Evolutionary conservation across 2,329 filamentous ascomycete species (phyloP), one percentile per base, ranked within the genome.

Genomic region (Alternaria sp.): DNA sequence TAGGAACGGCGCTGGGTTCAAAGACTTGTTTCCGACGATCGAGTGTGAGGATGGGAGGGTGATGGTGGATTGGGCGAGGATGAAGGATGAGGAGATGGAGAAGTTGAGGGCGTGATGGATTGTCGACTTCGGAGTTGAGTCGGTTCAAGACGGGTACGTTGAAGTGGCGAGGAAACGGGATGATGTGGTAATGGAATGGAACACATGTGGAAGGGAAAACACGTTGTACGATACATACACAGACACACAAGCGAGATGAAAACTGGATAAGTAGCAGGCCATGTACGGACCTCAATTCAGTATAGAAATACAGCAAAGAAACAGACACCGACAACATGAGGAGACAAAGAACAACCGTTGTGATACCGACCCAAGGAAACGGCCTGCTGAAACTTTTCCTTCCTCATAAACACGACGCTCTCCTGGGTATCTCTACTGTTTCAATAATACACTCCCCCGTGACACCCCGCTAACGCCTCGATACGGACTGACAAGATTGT

Each of bases 31-130:
- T 23, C 73, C 75, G 2, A 30, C 67, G 40, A 45, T 73, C 4
- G 11, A 57, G 28, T 49, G 59, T 12, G 46, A 19, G 2, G 65
- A 56, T 5, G 70, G 58, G 1, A 60, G 72, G 47, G 36, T 58
- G 4, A 74, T 77, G 67, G 56, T 76, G 2, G 72, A 77, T 54
- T 77, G 74, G 75, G 17, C 15, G 13, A 51, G 11, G 55, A 17
- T 77, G 32, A 21, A 67, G 56, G 17, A 55, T 19, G 67, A 76
- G 66, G 70, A 70, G 67, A 64, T 26, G 59, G 62, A 32, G 36
- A 61, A 47, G 59, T 2, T 62, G 47, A 47, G 26, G 47, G 8
- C 26, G 25, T 44, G 21, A 30, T 3, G 2, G 23, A 11, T 21
- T 13, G 3, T n/a, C 4, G 26, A 13, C 10, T 25, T 5, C 3